Percentiles rank a stretch among this genome's conserved stretches.
phyloP scores from a whole-genome alignment of 108 stramenopile genomes.

The Nitzschia sp. region DNA sequence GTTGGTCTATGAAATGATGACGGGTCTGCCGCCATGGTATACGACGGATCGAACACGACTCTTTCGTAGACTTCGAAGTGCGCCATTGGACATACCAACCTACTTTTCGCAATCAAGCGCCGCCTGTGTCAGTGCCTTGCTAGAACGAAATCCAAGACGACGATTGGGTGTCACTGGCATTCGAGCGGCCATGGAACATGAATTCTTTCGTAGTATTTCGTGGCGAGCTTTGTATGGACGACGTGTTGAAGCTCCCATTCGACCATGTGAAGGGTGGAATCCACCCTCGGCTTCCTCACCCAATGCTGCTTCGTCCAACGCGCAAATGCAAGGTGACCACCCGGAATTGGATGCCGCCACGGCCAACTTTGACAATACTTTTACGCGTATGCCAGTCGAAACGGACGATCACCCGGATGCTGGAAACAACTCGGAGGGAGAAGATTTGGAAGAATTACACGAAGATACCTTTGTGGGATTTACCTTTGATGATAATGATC shows the following conservation, averaged over 20 bases:
- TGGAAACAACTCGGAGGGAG: constrained; percentile 41
- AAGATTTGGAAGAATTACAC: constrained; percentile 65
- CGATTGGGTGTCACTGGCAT: constrained; percentile 77
- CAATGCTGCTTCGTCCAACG: constrained; percentile 1
- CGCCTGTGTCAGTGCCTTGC: constrained; percentile 64
- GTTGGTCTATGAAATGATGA: constrained; percentile 97
- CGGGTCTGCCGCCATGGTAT: constrained; percentile 98
- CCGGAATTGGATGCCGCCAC: constrained; percentile 75
- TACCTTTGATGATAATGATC: constrained; percentile 73
- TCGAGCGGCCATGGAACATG: constrained; percentile 82
- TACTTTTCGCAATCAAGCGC: constrained; percentile 64
- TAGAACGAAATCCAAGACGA: constrained; percentile 78
- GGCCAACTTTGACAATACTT: constrained; percentile 87
- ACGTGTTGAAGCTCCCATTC: constrained; percentile 79
- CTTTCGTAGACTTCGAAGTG: constrained; percentile 86
- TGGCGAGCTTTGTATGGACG: constrained; percentile 75
- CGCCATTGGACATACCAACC: constrained; percentile 81
- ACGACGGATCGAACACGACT: constrained; percentile 94
- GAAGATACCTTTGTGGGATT: constrained; percentile 84
- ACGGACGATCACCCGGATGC: constrained; percentile 63
- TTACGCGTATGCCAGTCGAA: constrained; percentile 85
- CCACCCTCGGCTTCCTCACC: constrained; percentile 39
- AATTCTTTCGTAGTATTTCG: constrained; percentile 81
- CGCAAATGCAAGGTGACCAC: constrained; percentile 4
- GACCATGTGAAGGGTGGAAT: constrained; percentile 90